phyloP scores from a whole-genome alignment of 768 basidiomycete species.

The Dendrothele bispora region DNA sequence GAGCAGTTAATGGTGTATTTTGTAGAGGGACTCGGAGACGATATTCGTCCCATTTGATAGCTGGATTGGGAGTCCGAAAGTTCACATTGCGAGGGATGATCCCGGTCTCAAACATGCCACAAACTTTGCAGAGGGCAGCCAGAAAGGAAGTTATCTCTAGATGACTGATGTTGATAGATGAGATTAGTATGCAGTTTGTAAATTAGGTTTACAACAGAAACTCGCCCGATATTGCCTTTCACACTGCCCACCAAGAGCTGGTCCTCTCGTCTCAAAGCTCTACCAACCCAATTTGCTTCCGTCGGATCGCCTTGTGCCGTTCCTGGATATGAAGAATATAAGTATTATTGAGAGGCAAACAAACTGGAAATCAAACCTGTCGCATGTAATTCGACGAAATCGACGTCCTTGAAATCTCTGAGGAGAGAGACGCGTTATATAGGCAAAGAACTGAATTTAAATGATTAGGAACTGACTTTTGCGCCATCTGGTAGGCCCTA shows the following conservation, averaged over 20 bases:
- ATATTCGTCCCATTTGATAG: slow-evolving; percentile 39
- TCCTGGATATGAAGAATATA: slow-evolving; percentile 14
- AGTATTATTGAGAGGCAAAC: background rate
- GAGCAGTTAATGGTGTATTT: slow-evolving; percentile 22
- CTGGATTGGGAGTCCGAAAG: slow-evolving; percentile 31
- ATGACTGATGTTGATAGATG: slow-evolving; percentile 24
- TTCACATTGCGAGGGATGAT: slow-evolving; percentile 42
- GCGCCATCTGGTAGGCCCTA: slow-evolving; percentile 30
- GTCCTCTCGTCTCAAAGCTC: slow-evolving; percentile 12
- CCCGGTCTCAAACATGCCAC: slow-evolving; percentile 33
- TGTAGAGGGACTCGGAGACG: slow-evolving; percentile 33
- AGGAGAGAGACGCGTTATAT: too few relatives aligned
- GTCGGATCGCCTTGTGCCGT: slow-evolving; percentile 50
- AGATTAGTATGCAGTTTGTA: background rate
- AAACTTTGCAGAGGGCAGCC: slow-evolving; percentile 43
- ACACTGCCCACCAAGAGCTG: slow-evolving; percentile 41
- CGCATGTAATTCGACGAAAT: slow-evolving; percentile 51
- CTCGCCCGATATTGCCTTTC: slow-evolving; percentile 47
- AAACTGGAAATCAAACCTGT: slow-evolving; percentile 31
- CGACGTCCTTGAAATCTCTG: slow-evolving; percentile 36
- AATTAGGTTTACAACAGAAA: background rate
- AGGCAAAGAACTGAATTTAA: too few relatives aligned
- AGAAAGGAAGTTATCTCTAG: slow-evolving; percentile 43
- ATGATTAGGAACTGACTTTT: too few relatives aligned
- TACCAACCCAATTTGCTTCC: slow-evolving; percentile 45